A percentile compares a stretch with the other conserved stretches of the same genome.
Evolutionary conservation across 208 protist genomes (phyloP).

Genomic region (Novymonas esmeraldas): DNA sequence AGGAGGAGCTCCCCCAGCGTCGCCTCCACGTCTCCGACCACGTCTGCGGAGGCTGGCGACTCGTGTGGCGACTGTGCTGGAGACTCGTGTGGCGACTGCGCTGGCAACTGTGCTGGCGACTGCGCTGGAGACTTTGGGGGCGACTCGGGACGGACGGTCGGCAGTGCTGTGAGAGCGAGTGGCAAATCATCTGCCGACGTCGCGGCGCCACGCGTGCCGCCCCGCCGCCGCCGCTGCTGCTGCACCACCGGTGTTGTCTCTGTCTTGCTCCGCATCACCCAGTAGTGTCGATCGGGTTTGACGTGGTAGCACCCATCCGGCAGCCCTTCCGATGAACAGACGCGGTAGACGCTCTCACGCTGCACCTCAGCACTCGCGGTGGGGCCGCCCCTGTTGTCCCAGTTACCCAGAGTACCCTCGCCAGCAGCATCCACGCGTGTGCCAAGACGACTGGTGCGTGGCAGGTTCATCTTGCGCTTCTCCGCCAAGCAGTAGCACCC

Average conservation of each 20-base stretch:
- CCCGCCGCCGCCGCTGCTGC: neutral
- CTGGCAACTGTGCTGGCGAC: neutral
- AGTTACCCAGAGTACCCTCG: neutral
- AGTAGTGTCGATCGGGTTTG: slow-evolving; percentile 45
- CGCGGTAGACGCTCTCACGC: slow-evolving; percentile 22
- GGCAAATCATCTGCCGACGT: too few species aligned
- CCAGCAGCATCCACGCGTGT: neutral
- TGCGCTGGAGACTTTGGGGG: too few species aligned
- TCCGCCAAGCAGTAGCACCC: slow-evolving; percentile 52
- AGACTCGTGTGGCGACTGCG: too few species aligned
- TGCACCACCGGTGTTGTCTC: neutral
- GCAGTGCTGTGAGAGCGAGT: too few species aligned
- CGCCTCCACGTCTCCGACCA: slow-evolving; percentile 21
- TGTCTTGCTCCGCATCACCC: slow-evolving; percentile 24
- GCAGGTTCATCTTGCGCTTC: slow-evolving; percentile 15
- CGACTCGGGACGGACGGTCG: too few species aligned
- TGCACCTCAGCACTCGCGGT: neutral
- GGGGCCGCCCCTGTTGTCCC: neutral
- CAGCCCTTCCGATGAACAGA: slow-evolving; percentile 38
- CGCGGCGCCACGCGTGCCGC: too few species aligned
- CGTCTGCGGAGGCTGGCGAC: neutral
- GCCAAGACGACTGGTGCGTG: neutral
- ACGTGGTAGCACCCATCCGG: slow-evolving; percentile 41
- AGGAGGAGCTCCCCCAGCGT: slow-evolving; percentile 8
- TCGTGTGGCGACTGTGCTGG: neutral